Conservation (phyloP, 768 basidiomycete genomes). For the Podaxis sp. region DNA sequence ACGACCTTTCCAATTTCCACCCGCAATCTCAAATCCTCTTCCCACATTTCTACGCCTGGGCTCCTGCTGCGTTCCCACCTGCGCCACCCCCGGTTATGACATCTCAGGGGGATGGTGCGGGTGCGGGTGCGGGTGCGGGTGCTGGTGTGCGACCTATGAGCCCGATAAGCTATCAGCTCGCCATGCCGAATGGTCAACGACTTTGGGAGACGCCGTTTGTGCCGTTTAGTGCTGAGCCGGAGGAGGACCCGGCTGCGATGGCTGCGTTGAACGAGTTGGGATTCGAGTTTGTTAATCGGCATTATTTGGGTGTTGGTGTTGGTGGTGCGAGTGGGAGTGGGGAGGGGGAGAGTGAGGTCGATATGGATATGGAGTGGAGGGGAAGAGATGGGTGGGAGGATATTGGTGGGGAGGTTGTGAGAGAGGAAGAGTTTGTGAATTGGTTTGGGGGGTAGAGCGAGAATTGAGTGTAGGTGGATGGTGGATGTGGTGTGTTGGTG, state of each 20-base stretch:
- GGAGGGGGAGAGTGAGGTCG: neutral
- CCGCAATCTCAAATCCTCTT: neutral
- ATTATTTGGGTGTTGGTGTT: neutral
- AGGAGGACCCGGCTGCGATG: neutral
- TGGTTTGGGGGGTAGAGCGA: constrained; percentile 4
- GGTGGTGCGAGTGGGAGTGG: neutral
- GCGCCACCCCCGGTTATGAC: no score
- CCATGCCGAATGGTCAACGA: constrained; percentile 10
- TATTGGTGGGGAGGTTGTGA: constrained; percentile 1
- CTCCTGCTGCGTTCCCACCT: neutral
- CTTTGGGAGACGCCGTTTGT: constrained; percentile 8
- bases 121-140: neutral
- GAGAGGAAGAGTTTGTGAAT: constrained; percentile 6
- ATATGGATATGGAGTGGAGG: neutral
- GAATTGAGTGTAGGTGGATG: neutral
- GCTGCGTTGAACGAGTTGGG: constrained; percentile 7
- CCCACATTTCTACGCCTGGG: constrained; percentile 4
- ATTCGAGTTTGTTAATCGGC: constrained; percentile 7
- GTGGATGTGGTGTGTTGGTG: neutral
- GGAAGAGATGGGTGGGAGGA: constrained; percentile 13
- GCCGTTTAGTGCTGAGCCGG: constrained; percentile 2
- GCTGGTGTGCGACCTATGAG: neutral
- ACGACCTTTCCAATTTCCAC: neutral
- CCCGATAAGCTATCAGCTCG: constrained; percentile 6
- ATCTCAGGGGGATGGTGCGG: no score